A percentile compares a stretch with the other conserved stretches of the same genome.
These are phyloP conservation scores for Trichoderma oligosporum DNA, from an alignment of 2,329 filamentous ascomycete genomes.

Conservation along the genomic window DNA sequence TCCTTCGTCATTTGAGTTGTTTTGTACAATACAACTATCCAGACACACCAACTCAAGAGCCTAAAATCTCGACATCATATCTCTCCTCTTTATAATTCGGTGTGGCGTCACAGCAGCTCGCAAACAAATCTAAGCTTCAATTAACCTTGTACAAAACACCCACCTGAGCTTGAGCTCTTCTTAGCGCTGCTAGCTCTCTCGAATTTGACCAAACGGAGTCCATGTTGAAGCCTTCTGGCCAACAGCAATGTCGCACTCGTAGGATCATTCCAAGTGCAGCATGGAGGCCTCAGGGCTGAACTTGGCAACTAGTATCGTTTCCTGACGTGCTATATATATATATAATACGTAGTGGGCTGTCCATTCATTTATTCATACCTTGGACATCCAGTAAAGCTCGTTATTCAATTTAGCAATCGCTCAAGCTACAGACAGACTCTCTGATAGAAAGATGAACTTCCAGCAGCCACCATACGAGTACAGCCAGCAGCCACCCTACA, in stretches of 20 bases:
- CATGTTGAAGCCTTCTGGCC: no score
- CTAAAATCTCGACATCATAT: background rate
- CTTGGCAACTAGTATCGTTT: no score
- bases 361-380: background rate
- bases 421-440: background rate
- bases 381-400: no score
- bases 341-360: no score
- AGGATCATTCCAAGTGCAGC: background rate
- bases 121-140: background rate
- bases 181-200: background rate
- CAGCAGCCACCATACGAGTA: conserved; percentile 13
- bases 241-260: background rate
- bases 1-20: background rate
- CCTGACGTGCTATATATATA: no score
- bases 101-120: background rate
- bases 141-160: background rate
- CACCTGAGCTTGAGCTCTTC: background rate
- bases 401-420: no score
- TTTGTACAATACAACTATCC: background rate
- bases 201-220: background rate
- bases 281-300: background rate
- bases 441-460: background rate
- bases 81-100: background rate
- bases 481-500: background rate
- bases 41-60: no score